phyloP scores from a whole-genome alignment of 2,329 filamentous ascomycete genomes.

The Ophiostoma ips region DNA sequence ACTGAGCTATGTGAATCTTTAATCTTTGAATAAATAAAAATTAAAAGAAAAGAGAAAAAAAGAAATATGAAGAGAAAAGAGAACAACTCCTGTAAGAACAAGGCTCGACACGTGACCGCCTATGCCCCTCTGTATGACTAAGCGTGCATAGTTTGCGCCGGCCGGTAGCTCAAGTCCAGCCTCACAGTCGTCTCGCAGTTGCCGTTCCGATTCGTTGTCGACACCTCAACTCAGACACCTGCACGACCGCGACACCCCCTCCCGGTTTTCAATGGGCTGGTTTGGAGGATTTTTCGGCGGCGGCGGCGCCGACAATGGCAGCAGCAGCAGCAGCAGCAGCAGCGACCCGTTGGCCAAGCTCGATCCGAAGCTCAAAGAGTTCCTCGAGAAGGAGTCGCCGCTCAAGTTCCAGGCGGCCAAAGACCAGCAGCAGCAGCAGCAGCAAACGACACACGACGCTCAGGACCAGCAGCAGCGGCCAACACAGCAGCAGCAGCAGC shows the following conservation, averaged over 20 bases:
- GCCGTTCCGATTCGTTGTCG: background rate
- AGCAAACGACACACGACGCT: slow-evolving; percentile 11
- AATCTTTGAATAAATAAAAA: no score
- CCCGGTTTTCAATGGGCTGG: slow-evolving; percentile 38
- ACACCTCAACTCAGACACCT: background rate
- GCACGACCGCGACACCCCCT: background rate
- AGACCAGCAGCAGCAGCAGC: slow-evolving; percentile 15
- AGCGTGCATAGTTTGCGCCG: background rate
- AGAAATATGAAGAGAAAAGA: no score
- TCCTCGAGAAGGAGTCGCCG: slow-evolving; percentile 70
- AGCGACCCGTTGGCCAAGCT: slow-evolving; percentile 56
- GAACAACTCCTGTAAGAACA: no score
- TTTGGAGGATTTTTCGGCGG: slow-evolving; percentile 34
- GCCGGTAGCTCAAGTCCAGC: background rate
- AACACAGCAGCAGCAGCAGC: slow-evolving; percentile 7
- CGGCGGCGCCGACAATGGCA: slow-evolving; percentile 16
- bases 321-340: slow-evolving; percentile 21
- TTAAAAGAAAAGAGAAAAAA: background rate
- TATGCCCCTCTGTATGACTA: background rate
- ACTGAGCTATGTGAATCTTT: background rate
- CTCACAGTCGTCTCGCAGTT: background rate
- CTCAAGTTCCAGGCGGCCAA: slow-evolving; percentile 32
- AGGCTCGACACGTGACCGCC: background rate
- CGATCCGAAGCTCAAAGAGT: slow-evolving; percentile 71
- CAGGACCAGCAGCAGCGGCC: slow-evolving; percentile 9